phyloP scores from a whole-genome alignment of 78 protist genomes.

The Emiliania huxleyi region DNA sequence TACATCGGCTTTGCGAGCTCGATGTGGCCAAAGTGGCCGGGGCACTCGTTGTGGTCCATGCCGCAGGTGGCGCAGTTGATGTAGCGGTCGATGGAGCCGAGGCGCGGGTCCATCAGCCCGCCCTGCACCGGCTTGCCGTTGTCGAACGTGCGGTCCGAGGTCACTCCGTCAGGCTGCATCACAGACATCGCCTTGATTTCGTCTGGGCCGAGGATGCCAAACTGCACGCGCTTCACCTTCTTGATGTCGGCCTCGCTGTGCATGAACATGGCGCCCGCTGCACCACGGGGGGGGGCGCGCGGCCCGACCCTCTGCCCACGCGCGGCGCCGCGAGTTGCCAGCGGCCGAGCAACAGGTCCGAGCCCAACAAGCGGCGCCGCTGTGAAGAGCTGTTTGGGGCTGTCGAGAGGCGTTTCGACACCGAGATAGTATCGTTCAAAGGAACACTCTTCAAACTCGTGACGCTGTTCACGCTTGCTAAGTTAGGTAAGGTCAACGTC shows the following conservation, averaged over 20 bases:
- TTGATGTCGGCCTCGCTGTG: constrained; percentile 3
- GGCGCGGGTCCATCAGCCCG: constrained; percentile 89
- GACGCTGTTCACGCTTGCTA: too few species aligned
- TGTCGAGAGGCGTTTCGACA: too few species aligned
- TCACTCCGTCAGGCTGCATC: constrained; percentile 46
- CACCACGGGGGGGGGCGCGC: too few species aligned
- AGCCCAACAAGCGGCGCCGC: too few species aligned
- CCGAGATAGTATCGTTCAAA: too few species aligned
- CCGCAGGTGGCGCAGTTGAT: constrained; percentile 85
- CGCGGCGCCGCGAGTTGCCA: too few species aligned
- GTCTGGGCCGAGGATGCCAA: constrained; percentile 34
- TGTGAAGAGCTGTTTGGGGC: too few species aligned
- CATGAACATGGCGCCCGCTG: not conserved
- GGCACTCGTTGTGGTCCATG: constrained; percentile 81
- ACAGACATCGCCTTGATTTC: constrained; percentile 47
- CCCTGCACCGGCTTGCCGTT: constrained; percentile 78
- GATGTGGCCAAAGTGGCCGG: constrained; percentile 98
- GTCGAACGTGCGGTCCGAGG: constrained; percentile 54
- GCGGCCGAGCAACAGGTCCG: too few species aligned
- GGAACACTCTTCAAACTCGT: too few species aligned
- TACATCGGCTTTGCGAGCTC: constrained; percentile 89
- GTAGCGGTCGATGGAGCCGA: constrained; percentile 87
- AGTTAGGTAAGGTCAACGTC: too few species aligned
- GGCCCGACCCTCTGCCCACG: too few species aligned
- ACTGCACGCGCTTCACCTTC: constrained; percentile 6